A percentile compares a stretch with the other conserved stretches of the same genome.
Conservation (phyloP, 83 land plant genomes). For the Diphasiastrum complanatum region DNA sequence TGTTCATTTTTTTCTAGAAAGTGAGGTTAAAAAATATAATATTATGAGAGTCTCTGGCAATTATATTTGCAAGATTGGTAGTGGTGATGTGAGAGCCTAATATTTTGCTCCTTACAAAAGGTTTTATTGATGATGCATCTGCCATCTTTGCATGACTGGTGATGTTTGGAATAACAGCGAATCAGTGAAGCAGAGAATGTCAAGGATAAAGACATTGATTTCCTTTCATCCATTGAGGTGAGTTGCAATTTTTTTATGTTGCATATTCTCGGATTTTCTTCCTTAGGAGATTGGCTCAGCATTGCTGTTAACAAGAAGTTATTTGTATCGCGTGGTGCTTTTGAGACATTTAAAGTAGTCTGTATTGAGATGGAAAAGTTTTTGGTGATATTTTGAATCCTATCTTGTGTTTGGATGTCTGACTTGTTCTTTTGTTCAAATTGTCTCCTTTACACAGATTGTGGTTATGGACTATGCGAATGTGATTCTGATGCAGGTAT, state of each 20-base stretch:
- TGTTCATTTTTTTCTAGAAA: too few species aligned
- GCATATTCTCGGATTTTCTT: too few species aligned
- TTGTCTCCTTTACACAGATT: conserved; percentile 37
- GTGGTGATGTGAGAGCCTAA: too few species aligned
- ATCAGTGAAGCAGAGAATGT: conserved; percentile 62
- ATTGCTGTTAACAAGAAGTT: too few species aligned
- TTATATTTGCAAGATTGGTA: too few species aligned
- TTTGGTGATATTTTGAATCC: background rate
- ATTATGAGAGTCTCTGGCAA: too few species aligned
- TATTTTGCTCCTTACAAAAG: too few species aligned
- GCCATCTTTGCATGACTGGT: background rate
- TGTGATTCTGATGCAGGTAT: conserved; percentile 90
- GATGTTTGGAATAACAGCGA: conserved; percentile 38
- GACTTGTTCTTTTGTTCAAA: background rate
- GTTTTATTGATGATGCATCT: too few species aligned
- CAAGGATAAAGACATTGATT: conserved; percentile 80
- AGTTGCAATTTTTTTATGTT: background rate
- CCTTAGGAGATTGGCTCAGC: too few species aligned
- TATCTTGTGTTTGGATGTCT: background rate
- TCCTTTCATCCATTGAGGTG: conserved; percentile 95
- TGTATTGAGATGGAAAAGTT: background rate
- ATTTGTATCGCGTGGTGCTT: too few species aligned
- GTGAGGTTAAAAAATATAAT: too few species aligned
- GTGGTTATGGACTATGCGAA: conserved; percentile 83
- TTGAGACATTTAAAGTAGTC: too few species aligned